Evolutionary conservation across 352 stramenopile species (phyloP).

Genomic region (Aphanomyces euteiches): DNA sequence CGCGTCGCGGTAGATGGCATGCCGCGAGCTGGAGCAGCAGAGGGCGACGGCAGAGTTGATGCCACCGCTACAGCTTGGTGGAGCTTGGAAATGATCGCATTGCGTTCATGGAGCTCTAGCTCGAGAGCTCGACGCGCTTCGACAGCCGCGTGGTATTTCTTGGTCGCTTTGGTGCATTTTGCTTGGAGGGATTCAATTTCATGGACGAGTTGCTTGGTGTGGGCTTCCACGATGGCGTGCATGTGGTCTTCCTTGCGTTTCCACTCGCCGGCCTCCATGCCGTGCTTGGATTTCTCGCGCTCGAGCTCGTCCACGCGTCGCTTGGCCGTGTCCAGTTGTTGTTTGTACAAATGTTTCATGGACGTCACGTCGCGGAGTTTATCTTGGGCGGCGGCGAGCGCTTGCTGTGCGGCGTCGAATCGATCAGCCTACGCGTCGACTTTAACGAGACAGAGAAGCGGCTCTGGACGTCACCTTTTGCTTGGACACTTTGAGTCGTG

Average conservation of each 20-base stretch:
- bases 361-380: conserved; percentile 11
- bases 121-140: background rate
- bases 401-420: background rate
- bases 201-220: conserved; percentile 21
- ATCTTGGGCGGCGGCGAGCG: background rate
- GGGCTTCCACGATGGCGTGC: conserved; percentile 11
- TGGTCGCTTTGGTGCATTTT: background rate
- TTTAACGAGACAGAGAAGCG: too few relatives aligned
- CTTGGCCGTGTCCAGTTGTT: background rate
- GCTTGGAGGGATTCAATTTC: conserved; percentile 20
- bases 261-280: background rate
- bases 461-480: conserved; percentile 1
- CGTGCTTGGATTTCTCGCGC: background rate
- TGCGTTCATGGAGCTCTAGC: conserved; percentile 19
- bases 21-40: background rate
- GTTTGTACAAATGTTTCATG: conserved; percentile 22
- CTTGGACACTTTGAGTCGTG: conserved; percentile 14
- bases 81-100: conserved; percentile 19
- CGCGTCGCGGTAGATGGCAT: background rate
- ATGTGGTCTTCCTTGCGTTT: conserved; percentile 5
- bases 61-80: background rate
- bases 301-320: background rate
- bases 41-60: background rate
- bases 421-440: background rate
- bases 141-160: conserved; percentile 4